Conservation (phyloP, 805 yeast genomes). For the Blastobotrys americana region DNA sequence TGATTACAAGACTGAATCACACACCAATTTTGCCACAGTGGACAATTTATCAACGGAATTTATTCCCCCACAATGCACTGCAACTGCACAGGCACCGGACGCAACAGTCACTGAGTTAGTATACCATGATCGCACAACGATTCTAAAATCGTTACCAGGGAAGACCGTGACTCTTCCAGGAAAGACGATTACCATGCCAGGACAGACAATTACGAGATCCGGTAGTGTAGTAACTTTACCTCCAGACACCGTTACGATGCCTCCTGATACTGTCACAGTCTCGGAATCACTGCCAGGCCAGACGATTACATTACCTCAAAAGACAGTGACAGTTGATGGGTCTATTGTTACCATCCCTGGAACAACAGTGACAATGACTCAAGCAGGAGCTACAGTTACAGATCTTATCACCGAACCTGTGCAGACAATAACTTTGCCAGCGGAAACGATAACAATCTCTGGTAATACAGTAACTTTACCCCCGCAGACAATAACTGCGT, state of each 20-base stretch:
- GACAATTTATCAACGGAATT: background rate
- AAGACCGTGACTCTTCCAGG: slow-evolving; percentile 1
- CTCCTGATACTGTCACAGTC: slow-evolving; percentile 3
- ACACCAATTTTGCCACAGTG: background rate
- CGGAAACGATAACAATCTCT: slow-evolving; percentile 9
- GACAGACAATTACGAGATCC: background rate
- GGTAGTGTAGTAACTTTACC: background rate
- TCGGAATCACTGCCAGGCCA: slow-evolving; percentile 2
- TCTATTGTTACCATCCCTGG: slow-evolving; percentile 10
- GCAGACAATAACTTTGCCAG: slow-evolving; percentile 7
- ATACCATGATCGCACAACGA: background rate
- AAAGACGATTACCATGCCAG: background rate
- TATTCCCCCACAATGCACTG: background rate
- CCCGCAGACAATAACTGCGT: slow-evolving; percentile 6
- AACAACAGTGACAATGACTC: slow-evolving; percentile 2
- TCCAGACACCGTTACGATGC: slow-evolving; percentile 1
- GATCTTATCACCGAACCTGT: slow-evolving; percentile 6
- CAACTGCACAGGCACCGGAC: background rate
- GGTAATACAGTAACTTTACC: background rate
- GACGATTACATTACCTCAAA: slow-evolving; percentile 5
- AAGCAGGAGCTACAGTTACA: slow-evolving; percentile 2
- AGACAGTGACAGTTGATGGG: slow-evolving; percentile 1
- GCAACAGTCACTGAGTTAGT: slow-evolving; percentile 2
- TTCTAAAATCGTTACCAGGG: background rate
- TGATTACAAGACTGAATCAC: background rate